Evolutionary conservation across 768 basidiomycete species (phyloP), one percentile per base, ranked within the genome.

Genomic region (Gelatoporia subvermispora): DNA sequence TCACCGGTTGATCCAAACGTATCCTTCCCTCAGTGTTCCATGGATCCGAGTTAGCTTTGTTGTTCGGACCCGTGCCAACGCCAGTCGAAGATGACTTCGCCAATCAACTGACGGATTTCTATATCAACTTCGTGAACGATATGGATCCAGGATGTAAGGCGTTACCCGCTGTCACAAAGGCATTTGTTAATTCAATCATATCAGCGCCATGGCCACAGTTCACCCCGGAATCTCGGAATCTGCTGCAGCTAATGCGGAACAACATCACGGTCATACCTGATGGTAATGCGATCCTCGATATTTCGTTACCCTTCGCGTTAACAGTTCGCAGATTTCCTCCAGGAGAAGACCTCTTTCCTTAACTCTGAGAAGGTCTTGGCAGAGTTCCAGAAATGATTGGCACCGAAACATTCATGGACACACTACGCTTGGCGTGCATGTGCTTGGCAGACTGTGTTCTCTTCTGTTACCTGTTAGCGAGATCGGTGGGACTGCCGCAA

Each of bases 231-330:
- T 60, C 65, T 0, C 68, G 62, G 42, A 58, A 48, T 3, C 72
- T 81, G 8, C 59, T 82, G 52, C 80, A 81, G 54, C 64, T 81
- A 3, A 63, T 70, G 61, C 65, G 77, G 28, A 60, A 72, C 50
- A 82, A 82, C 48, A 65, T 81, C 20, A 82, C 79, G 0, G 58
- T 68, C 45, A 76, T 82, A 41, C 63, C 71, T 0, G 82, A 83
- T 52, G 70, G 82, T 81, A 51, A 3, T 22, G 17, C 15, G 2
- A 35, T 41, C 35, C 17, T 10, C 24, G 8, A 23, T 53, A 39
- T 31, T 34, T 34, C 45, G 3, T 39, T 22, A n/a, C 22, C 22
- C 28, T 31, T 5, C 28, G 13, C 5, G 13, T 13, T 31, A 7
- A 31, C 28, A 31, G 23, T 35, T 18, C 16, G 17, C 37, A 79